phyloP scores from a whole-genome alignment of 2,329 filamentous ascomycete genomes.

The Gnomoniopsis sp. region DNA sequence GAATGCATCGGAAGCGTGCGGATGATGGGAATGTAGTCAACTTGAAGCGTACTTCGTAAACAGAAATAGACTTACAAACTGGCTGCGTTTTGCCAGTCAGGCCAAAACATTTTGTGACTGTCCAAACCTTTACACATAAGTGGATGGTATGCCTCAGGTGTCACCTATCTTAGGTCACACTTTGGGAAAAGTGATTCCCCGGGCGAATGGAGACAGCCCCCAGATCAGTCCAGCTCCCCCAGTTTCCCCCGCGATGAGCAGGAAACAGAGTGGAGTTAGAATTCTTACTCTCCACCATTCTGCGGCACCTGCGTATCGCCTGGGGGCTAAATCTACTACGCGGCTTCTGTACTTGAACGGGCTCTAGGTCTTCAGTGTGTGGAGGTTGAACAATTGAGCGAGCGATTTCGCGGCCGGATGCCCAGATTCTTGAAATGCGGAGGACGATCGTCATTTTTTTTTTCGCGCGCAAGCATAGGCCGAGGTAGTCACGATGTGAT shows the following conservation, averaged over 20 bases:
- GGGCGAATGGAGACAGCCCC: background rate
- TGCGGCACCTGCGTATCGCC: too few relatives aligned
- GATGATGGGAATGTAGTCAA: background rate
- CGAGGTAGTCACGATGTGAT: background rate
- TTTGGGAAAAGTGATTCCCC: background rate
- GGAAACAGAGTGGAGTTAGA: background rate
- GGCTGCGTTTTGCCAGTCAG: background rate
- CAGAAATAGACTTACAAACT: background rate
- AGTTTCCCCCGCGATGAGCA: background rate
- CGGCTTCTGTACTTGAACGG: background rate
- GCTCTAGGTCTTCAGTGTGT: background rate
- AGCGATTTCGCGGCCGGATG: background rate
- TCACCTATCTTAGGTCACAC: background rate
- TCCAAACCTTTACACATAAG: too few relatives aligned
- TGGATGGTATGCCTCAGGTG: background rate
- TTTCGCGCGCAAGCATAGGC: background rate
- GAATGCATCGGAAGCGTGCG: background rate
- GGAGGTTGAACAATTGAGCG: background rate
- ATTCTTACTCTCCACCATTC: too few relatives aligned
- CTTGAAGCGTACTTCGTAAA: background rate
- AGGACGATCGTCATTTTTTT: background rate
- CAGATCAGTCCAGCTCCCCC: background rate
- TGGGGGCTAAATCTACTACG: background rate
- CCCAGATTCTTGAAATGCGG: background rate
- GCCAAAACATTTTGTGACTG: background rate